Conservation (phyloP, 768 basidiomycete genomes). For the Lentinula sp. region DNA sequence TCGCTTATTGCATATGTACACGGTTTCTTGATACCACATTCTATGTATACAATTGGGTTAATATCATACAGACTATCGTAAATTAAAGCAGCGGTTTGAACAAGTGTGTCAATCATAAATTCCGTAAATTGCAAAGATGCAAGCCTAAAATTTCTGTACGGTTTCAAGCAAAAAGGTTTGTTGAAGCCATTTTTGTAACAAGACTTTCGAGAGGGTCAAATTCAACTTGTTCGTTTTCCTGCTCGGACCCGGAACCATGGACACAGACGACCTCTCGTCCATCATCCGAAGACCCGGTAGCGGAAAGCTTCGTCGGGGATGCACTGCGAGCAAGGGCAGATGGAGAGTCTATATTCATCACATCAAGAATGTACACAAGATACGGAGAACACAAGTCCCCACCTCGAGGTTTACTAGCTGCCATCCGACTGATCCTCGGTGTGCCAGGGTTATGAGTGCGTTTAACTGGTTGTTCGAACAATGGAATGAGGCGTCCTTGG, state of each 20-base stretch:
- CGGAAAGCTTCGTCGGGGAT: constrained; percentile 13
- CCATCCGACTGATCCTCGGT: constrained; percentile 35
- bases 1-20: too few relatives aligned
- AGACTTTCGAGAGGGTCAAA: constrained; percentile 25
- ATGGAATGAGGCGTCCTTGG: constrained; percentile 50
- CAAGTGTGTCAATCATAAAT: not conserved
- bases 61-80: not conserved
- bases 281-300: not conserved
- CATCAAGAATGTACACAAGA: not conserved
- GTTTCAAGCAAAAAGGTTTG: constrained; percentile 9
- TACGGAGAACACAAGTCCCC: not conserved
- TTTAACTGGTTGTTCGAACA: constrained; percentile 36
- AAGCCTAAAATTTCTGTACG: not conserved
- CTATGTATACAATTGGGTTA: not conserved
- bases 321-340: not conserved
- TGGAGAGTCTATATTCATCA: not conserved
- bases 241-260: constrained; percentile 10
- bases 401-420: constrained; percentile 42
- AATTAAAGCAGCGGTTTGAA: not conserved
- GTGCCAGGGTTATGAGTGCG: constrained; percentile 27
- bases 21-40: not conserved
- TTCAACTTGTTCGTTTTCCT: constrained; percentile 18
- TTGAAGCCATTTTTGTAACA: constrained; percentile 18
- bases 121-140: not conserved
- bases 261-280: constrained; percentile 5